Conservation (phyloP, 768 basidiomycete genomes). For the Lactifluus volemus region DNA sequence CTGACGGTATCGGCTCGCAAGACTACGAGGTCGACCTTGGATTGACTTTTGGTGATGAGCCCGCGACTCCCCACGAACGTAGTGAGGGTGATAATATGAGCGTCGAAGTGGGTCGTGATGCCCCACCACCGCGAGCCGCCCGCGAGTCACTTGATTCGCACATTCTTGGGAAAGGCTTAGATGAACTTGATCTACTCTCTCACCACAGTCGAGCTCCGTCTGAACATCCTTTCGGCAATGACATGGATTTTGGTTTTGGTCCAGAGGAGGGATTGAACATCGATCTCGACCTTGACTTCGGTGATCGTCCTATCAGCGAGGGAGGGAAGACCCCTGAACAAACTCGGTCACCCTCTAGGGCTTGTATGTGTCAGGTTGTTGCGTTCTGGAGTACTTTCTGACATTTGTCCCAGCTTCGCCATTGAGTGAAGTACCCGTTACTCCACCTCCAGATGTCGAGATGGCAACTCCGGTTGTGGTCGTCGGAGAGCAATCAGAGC, state of each 20-base stretch:
- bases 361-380: conserved; percentile 39
- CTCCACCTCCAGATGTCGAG: conserved; percentile 59
- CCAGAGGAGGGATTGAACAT: conserved; percentile 40
- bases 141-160: conserved; percentile 56
- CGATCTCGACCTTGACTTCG: conserved; percentile 66
- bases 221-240: conserved; percentile 54
- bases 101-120: conserved; percentile 73
- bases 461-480: conserved; percentile 42
- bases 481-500: conserved; percentile 34
- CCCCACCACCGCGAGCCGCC: conserved; percentile 35
- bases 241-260: conserved; percentile 42
- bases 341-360: conserved; percentile 49
- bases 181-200: conserved; percentile 59
- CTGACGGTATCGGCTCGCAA: conserved; percentile 80
- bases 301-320: conserved; percentile 40
- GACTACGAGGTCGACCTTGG: conserved; percentile 75
- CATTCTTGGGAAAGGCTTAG: conserved; percentile 42
- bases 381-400: conserved; percentile 2
- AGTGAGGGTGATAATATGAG: conserved; percentile 50
- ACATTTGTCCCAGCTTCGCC: conserved; percentile 50
- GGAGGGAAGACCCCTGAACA: conserved; percentile 50
- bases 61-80: conserved; percentile 18
- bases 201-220: conserved; percentile 54
- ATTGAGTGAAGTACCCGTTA: conserved; percentile 63
- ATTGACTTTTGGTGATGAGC: conserved; percentile 59